Evolutionary conservation across 2,329 filamentous ascomycete genomes (phyloP), one percentile per base, ranked within the genome.

Genomic region (Botrytis medusae): DNA sequence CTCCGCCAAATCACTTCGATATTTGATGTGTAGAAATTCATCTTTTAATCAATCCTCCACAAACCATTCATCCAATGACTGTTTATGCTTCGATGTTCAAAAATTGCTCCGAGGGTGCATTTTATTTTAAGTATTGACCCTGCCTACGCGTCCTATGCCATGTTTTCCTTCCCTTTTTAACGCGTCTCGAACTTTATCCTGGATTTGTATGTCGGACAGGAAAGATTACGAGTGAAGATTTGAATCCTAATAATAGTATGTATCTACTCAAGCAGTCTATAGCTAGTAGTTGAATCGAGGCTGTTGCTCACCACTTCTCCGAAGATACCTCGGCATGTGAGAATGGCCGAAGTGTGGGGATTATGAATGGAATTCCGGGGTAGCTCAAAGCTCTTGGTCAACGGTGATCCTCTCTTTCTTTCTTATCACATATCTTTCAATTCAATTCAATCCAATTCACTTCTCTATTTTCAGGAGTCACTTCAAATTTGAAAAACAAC

Each of bases 341-440:
- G 37, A 60, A 29, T 34, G 64, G 40, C 63, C 63, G 51, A 72
- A 69, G 16, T 69, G 71, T 72, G 71, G 71, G 42, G 63, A 69
- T 69, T 20, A 68, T 25, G n/a, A 46, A 61, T 44, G 37, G 29
- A 68, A 72, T 60, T 67, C 71, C 34, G 71, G 71, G 71, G 71
- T 72, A 72, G 54, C 42, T 72, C 20, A 68, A 63, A 69, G 48
- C 25, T 69, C 48, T 42, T 1, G 91, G 20, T 82, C 29, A 16
- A n/a, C 62, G 40, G 48, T 68, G 25, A 37, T 46, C 37, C 46
- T 65, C n/a, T 65, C 29, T 46, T 48, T 37, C 25, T 51, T 10
- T n/a, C 63, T 67, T n/a, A 63, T 60, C 46, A 20, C n/a, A 42
- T 57, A 22, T 42, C 14, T 44, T 63, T 44, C 44, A 54, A 73